phyloP scores from a whole-genome alignment of 1,284 basidiomycete genomes.

The Pholiota adiposa region DNA sequence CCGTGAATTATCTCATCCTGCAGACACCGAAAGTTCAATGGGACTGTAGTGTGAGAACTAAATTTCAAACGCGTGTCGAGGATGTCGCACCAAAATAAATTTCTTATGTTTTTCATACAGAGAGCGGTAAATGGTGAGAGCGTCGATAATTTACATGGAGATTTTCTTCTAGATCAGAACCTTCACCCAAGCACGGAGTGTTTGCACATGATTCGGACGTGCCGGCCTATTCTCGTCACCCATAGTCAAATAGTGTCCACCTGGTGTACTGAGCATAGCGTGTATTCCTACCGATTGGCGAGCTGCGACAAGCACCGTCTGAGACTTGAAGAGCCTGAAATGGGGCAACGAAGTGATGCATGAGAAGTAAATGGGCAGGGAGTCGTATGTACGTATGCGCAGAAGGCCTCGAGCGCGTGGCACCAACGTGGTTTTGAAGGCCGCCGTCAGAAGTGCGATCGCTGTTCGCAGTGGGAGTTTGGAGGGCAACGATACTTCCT shows the following conservation, averaged over 20 bases:
- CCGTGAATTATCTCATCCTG: constrained; percentile 1
- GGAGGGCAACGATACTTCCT: too few relatives aligned
- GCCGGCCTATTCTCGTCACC: constrained; percentile 1
- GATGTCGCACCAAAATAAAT: not conserved
- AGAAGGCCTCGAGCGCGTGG: not conserved
- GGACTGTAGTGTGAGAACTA: not conserved
- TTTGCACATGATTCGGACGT: constrained; percentile 11
- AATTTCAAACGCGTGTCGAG: not conserved
- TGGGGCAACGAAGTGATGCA: not conserved
- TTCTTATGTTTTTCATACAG: not conserved
- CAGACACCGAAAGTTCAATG: not conserved
- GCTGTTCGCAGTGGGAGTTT: not conserved
- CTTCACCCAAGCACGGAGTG: not conserved
- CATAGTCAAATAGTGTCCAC: not conserved
- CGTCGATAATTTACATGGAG: not conserved
- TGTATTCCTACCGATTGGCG: not conserved
- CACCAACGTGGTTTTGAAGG: not conserved
- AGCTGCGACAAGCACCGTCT: not conserved
- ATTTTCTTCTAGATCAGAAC: constrained; percentile 8
- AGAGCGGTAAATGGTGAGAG: not conserved
- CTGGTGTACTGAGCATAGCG: not conserved
- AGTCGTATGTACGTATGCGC: not conserved
- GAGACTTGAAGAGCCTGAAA: not conserved
- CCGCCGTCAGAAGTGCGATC: not conserved
- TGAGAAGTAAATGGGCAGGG: not conserved